Percentiles rank a stretch among this genome's conserved stretches.
phyloP scores from a whole-genome alignment of 2,329 filamentous ascomycete genomes.

The Venturia effusa region DNA sequence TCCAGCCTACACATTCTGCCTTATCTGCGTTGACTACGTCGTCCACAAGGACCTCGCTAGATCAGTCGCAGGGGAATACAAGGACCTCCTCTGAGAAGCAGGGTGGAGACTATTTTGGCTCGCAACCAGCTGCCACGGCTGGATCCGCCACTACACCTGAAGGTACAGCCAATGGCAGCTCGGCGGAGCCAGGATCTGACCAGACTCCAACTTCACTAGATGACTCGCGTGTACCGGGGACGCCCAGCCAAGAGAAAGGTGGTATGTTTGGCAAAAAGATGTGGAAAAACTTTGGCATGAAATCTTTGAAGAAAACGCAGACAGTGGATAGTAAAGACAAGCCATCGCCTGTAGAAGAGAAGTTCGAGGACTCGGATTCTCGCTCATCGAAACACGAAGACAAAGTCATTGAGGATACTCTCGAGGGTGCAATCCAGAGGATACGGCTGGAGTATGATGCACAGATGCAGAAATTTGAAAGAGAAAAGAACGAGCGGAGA shows the following conservation, averaged over 20 bases:
- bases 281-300: slow-evolving; percentile 65
- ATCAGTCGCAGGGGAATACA: not conserved
- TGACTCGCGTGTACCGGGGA: slow-evolving; percentile 19
- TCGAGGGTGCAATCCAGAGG: slow-evolving; percentile 61
- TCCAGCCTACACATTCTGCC: slow-evolving; percentile 20
- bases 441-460: slow-evolving; percentile 65
- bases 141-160: slow-evolving; percentile 22
- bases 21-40: not conserved
- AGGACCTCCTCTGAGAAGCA: not conserved
- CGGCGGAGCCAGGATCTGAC: slow-evolving; percentile 33
- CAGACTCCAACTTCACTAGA: not conserved
- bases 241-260: slow-evolving; percentile 28
- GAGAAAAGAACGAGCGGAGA: not conserved
- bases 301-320: slow-evolving; percentile 65
- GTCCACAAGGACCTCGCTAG: not conserved
- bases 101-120: not conserved
- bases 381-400: slow-evolving; percentile 44
- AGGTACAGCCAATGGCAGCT: slow-evolving; percentile 38
- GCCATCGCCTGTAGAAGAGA: slow-evolving; percentile 54
- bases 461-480: slow-evolving; percentile 39
- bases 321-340: slow-evolving; percentile 61
- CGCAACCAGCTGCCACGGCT: not conserved
- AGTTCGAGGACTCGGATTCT: slow-evolving; percentile 51
- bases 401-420: slow-evolving; percentile 64
- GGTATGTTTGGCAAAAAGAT: slow-evolving; percentile 45